Percentiles rank a stretch among this genome's conserved stretches.
These are phyloP conservation scores for Colletotrichum sp. DNA, from an alignment of 2,329 filamentous ascomycete genomes.

Conservation along the genomic window DNA sequence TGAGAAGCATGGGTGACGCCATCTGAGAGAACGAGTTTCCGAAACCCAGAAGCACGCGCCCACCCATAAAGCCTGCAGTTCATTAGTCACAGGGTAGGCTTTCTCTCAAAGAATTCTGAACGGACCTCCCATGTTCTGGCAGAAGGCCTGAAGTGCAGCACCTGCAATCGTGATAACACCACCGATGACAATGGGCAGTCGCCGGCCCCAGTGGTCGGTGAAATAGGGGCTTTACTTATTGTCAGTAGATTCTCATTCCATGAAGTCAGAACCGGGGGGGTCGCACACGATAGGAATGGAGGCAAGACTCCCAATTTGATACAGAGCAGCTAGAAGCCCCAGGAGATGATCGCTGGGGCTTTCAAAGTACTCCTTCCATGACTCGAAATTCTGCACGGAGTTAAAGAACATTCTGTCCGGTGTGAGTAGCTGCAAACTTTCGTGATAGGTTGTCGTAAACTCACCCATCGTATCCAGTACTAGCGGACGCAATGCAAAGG, in stretches of 20 bases:
- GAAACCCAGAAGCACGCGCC: slow-evolving; percentile 62
- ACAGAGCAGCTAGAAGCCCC: slow-evolving; percentile 62
- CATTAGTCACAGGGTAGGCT: neutral
- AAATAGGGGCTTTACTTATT: slow-evolving; percentile 44
- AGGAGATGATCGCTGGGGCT: slow-evolving; percentile 45
- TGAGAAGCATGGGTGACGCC: slow-evolving; percentile 56
- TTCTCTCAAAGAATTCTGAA: neutral
- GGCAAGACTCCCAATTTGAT: slow-evolving; percentile 62
- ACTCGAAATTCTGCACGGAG: slow-evolving; percentile 45
- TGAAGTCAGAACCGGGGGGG: neutral
- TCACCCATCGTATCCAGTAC: slow-evolving; percentile 61
- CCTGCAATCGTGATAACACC: slow-evolving; percentile 61
- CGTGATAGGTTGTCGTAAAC: slow-evolving; percentile 3
- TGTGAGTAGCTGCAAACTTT: neutral
- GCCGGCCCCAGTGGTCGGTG: slow-evolving; percentile 60
- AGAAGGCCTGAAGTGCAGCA: slow-evolving; percentile 60
- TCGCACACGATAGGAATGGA: slow-evolving; percentile 60
- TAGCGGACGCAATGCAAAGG: slow-evolving; percentile 59
- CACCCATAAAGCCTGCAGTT: slow-evolving; percentile 46
- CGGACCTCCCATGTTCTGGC: slow-evolving; percentile 41
- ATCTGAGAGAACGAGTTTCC: slow-evolving; percentile 59
- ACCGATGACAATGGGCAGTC: slow-evolving; percentile 57
- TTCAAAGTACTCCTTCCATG: slow-evolving; percentile 53
- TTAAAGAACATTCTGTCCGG: slow-evolving; percentile 47
- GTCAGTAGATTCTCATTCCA: neutral